These are phyloP conservation scores for Pythium phragmiticola DNA, from an alignment of 352 stramenopile species.

Conservation along the genomic window DNA sequence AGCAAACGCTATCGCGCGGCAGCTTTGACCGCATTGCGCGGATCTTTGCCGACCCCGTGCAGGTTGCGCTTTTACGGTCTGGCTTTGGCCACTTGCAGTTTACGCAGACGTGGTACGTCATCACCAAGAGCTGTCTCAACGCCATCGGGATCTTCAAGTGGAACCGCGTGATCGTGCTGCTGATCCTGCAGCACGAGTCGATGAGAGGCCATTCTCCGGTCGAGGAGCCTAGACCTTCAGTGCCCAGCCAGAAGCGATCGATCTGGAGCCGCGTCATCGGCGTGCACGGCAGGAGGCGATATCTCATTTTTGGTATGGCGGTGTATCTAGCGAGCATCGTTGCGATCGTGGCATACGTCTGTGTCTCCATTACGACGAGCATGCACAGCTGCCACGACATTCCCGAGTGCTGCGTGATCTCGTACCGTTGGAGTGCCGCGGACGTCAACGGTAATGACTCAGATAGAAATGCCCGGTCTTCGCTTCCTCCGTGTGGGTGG, in stretches of 20 bases:
- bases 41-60: slow-evolving; percentile 28
- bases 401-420: slow-evolving; percentile 19
- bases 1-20: slow-evolving; percentile 15
- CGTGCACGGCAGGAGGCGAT: slow-evolving; percentile 10
- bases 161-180: slow-evolving; percentile 25
- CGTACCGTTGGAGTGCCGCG: slow-evolving; percentile 19
- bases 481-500: slow-evolving; percentile 24
- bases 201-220: too few relatives aligned
- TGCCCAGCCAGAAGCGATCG: neutral
- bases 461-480: slow-evolving; percentile 16
- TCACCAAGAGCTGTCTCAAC: slow-evolving; percentile 25
- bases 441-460: too few relatives aligned
- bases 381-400: neutral
- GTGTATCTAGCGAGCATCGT: slow-evolving; percentile 17
- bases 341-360: slow-evolving; percentile 12
- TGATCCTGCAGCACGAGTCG: slow-evolving; percentile 11
- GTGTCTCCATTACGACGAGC: slow-evolving; percentile 7
- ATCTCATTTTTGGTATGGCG: slow-evolving; percentile 7
- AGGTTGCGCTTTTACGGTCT: slow-evolving; percentile 24
- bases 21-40: slow-evolving; percentile 25
- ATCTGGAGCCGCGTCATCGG: too few relatives aligned
- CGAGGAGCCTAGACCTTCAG: neutral
- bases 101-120: slow-evolving; percentile 12
- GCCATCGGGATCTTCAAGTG: slow-evolving; percentile 27
- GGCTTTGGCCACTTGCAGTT: slow-evolving; percentile 26